Evolutionary conservation across 176 grass and related monocot genomes (phyloP), one percentile per base, ranked within the genome.

Genomic region (Saccharum spontaneum): DNA sequence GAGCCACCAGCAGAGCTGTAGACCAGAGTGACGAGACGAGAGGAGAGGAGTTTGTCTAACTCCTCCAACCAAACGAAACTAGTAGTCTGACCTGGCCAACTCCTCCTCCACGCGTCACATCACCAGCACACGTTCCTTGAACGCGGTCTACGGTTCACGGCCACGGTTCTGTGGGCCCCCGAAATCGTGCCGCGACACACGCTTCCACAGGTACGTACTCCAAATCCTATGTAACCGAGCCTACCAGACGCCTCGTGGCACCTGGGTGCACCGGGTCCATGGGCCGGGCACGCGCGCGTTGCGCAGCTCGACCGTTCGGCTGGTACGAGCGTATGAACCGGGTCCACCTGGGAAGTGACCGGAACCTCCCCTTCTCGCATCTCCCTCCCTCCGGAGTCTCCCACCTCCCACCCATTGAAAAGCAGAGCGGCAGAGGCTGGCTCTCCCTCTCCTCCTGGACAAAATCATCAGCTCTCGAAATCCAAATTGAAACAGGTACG

Each of bases 361-460:
- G 33, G 33, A 44, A 84, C 54, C 79, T 14, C 24, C 24, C 4
- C 79, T 23, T 39, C 28, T 40, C 77, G 31, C 83, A 72, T 75
- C 77, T 52, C 50, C 37, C 77, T 28, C 28, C 28, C 1, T 50
- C 64, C n/a, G 34, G 16, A 43, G 48, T 9, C 84, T 22, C n/a
- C 57, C 57, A 20, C 59, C n/a, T 11, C 37, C 83, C 83, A 48
- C 44, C 78, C 69, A 66, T 87, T 84, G 84, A 90, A 91, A 80
- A 22, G 73, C 62, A 69, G 36, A 9, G 48, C 15, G 26, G 49
- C 59, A 75, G 69, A 75, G 67, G 49, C 76, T 79, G 43, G 7
- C 63, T 31, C 33, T 18, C 52, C 74, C 59, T 41, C 60, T 75
- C 76, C 67, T 54, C 81, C 46, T 80, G 85, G 31, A 72, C 75